Evolutionary conservation across 148 eudicot genomes (phyloP).

Genomic region (Vaccinium corymbosum): DNA sequence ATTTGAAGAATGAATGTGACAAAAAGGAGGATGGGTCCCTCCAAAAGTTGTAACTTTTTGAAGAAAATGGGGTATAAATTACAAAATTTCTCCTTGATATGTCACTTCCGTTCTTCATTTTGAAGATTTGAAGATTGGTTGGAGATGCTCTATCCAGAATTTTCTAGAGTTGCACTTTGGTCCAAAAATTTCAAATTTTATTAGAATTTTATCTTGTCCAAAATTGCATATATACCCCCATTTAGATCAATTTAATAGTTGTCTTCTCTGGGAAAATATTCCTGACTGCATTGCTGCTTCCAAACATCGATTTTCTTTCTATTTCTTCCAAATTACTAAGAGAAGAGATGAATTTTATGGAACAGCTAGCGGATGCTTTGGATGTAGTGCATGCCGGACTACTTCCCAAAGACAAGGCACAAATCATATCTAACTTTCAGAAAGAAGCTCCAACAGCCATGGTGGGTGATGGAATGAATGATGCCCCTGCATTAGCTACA

Average conservation of each 20-base stretch:
- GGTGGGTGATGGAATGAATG: constrained; percentile 97
- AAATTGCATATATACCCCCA: not conserved
- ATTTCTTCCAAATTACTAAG: not conserved
- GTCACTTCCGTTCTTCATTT: too few species aligned
- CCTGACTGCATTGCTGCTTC: not conserved
- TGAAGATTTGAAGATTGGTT: too few species aligned
- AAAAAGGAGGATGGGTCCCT: too few species aligned
- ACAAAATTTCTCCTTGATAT: too few species aligned
- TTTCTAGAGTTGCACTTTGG: not conserved
- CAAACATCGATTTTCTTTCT: not conserved
- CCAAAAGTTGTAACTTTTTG: too few species aligned
- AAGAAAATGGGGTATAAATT: too few species aligned
- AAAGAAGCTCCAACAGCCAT: constrained; percentile 58
- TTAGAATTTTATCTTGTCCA: not conserved
- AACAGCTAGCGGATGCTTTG: constrained; percentile 64
- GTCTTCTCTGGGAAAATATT: not conserved
- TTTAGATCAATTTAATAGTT: not conserved
- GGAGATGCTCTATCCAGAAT: not conserved
- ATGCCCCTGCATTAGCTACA: constrained; percentile 89
- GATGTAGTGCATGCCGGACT: constrained; percentile 68
- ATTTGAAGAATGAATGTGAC: too few species aligned
- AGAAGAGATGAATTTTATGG: not conserved
- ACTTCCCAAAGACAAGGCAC: constrained; percentile 79
- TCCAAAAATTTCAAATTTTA: not conserved
- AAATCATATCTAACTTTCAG: constrained; percentile 53